Evolutionary conservation across 139 green algal species (phyloP).

Genomic region (Auxenochlorella protothecoides): DNA sequence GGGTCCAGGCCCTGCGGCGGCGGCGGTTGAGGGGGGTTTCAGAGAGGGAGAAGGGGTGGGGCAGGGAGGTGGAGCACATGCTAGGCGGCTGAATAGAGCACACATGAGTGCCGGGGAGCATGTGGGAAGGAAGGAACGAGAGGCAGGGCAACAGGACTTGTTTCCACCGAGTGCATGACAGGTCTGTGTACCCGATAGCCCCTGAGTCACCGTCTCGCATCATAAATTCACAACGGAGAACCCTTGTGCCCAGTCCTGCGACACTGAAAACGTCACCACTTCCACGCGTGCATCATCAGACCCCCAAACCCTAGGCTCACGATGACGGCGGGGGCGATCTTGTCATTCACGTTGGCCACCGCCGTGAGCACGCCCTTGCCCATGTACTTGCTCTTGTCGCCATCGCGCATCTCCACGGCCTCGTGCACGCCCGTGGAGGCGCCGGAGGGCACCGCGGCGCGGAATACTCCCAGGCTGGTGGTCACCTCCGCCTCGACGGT

Average conservation of each 20-base stretch:
- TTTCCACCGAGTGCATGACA: too few species aligned
- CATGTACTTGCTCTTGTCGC: constrained; percentile 74
- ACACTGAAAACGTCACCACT: not conserved
- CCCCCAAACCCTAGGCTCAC: constrained; percentile 13
- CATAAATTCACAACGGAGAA: too few species aligned
- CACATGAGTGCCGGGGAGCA: too few species aligned
- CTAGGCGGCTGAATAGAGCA: too few species aligned
- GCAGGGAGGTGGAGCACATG: not conserved
- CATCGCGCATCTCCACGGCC: constrained; percentile 94
- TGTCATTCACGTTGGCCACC: constrained; percentile 92
- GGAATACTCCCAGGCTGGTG: constrained; percentile 85
- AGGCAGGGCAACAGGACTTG: too few species aligned
- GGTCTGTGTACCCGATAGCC: too few species aligned
- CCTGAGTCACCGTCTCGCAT: too few species aligned
- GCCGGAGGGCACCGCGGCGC: constrained; percentile 82
- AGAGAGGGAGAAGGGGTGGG: not conserved
- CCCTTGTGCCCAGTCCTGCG: not conserved
- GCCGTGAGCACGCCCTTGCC: constrained; percentile 93
- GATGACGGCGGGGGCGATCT: constrained; percentile 82
- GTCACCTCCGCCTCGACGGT: constrained; percentile 87
- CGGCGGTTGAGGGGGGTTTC: not conserved
- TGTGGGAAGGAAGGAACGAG: too few species aligned
- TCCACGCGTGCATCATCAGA: not conserved
- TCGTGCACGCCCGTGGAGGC: constrained; percentile 95
- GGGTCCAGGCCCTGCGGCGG: constrained; percentile 74